Evolutionary conservation across 2,329 filamentous ascomycete species (phyloP), one percentile per base, ranked within the genome.

Genomic region (Botrytis hyacinthi): DNA sequence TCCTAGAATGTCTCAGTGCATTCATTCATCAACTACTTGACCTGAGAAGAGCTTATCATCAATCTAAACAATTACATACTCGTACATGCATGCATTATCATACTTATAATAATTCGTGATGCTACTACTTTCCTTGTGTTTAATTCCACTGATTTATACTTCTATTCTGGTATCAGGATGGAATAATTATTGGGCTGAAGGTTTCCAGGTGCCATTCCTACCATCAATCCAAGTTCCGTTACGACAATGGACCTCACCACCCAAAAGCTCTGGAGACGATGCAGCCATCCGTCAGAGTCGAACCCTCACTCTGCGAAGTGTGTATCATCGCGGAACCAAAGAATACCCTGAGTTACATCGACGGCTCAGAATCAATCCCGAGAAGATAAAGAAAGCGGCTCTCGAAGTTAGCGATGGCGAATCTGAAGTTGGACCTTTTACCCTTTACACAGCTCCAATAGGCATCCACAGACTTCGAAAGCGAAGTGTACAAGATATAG

Each of bases 321-420:
- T 73, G 29, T 63, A 73, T 62, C 71, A 73, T 63, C 71, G 59
- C 35, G 71, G 71, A 40, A 73, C 66, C 4, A 69, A 72, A 37
- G 12, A 63, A 37, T 63, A 73, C 35, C 71, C 71, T 10, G 57
- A 62, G 12, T 60, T 73, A 26, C 71, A 73, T 70, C 54, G 71
- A 62, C 71, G 71, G 14, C 66, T 73, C 6, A 37, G 44, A 62
- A 70, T 73, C 18, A 61, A 42, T 44, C 71, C 71, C 20, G 57
- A 73, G n/a, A 63, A 73, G 57, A 73, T 63, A 32, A 70, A 35
- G 26, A 73, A 70, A n/a, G 54, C 57, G 4, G 35, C 44, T 1
- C n/a, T 70, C 12, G 44, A 70, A 40, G 51, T n/a, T 32, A 46
- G 54, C 26, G 62, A 68, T 26, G 29, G 61, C 59, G 40, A 71